phyloP scores from a whole-genome alignment of 179 eudicot genomes.

The Spinacia oleracea region DNA sequence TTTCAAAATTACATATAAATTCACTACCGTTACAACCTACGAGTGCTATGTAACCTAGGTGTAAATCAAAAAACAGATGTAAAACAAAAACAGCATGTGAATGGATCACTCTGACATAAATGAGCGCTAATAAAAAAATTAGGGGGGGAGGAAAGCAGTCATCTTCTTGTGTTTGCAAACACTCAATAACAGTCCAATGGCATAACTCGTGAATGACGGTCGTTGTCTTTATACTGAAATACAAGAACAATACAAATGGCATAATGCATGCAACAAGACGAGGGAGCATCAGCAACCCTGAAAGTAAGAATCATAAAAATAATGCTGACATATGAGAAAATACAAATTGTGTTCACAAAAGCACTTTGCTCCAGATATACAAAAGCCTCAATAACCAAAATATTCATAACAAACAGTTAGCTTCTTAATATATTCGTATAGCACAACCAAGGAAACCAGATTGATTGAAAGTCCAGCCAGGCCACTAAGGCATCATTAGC shows the following conservation, averaged over 20 bases:
- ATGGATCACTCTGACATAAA: not conserved
- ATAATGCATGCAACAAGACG: not conserved
- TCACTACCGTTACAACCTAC: not conserved
- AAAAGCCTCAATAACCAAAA: not conserved
- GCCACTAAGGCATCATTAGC: not conserved
- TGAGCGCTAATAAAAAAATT: not conserved
- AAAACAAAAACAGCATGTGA: not conserved
- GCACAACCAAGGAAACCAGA: not conserved
- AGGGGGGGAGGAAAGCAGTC: not conserved
- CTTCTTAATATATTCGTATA: not conserved
- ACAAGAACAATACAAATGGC: not conserved
- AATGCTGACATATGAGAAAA: not conserved
- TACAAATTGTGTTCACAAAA: not conserved
- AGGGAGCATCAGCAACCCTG: not conserved
- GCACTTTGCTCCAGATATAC: not conserved
- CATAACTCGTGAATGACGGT: not conserved
- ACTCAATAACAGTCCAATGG: not conserved
- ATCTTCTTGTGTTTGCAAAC: not conserved
- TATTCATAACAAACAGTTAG: not conserved
- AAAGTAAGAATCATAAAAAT: not conserved
- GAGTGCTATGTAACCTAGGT: no score
- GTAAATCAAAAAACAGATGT: not conserved
- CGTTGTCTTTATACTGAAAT: not conserved
- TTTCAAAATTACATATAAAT: no score
- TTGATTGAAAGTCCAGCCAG: not conserved